Evolutionary conservation across 2,329 filamentous ascomycete genomes (phyloP), one percentile per base, ranked within the genome.

Genomic region (Aspergillus unguis): DNA sequence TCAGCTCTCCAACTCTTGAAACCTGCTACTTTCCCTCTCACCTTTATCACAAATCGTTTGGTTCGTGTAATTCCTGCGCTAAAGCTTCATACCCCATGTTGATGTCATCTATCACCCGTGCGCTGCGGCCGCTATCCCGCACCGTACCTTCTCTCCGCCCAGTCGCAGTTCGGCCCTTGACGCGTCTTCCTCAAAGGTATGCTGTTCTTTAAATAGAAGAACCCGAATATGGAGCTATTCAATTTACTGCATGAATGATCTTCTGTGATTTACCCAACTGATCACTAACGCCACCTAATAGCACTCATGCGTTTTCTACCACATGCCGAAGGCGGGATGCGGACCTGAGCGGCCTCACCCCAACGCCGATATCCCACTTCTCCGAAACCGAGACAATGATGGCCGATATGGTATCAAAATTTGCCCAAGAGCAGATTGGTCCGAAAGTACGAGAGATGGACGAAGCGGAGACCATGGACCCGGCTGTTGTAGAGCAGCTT

Each of bases 381-480:
- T 95, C 90, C 62, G 94, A 99, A 75, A 86, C 88, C 54, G 94
- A 99, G 76, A 67, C 82, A 10, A 84, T 94, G 66, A 95, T 99
- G 88, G 83, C 86, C 58, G 92, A 99, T 52, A 82, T 88, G 1
- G 92, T 99, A 4, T 85, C 85, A 63, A 95, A 94, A 73, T 97
- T 97, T 66, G 91, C 94, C 59, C 85, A 84, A 67, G 91, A 96
- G 51, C 83, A 91, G 29, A 87, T 99, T 61, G 83, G 92, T 47
- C 94, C 94, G 50, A 92, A 91, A 72, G 92, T 90, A 8, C 88
- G 94, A 53, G 92, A 95, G 17, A 99, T 99, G 94, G 94, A 99
- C 71, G 94, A 99, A 80, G 86, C 87, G 29, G 94, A 99, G 79
- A 75, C 81, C 53, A 97, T 99, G 94, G 94, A 97, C 71, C 85